A percentile compares a stretch with the other conserved stretches of the same genome.
phyloP scores from a whole-genome alignment of 768 basidiomycete genomes.

The Holtermannia corniformis region DNA sequence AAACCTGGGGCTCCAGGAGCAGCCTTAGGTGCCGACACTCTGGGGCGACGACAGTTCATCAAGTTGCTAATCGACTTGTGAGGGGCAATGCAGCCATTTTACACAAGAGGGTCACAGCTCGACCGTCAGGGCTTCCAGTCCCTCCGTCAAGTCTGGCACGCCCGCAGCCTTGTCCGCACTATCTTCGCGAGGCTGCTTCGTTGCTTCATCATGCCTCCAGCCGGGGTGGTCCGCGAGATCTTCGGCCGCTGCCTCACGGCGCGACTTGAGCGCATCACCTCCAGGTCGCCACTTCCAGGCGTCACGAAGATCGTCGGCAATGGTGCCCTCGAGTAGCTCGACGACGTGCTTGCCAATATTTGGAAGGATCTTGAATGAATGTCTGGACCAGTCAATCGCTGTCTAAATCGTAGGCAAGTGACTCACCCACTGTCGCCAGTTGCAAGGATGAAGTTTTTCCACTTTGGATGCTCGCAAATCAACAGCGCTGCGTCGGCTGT shows the following conservation, averaged over 20 bases:
- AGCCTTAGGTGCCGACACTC: too few species aligned
- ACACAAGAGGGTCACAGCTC: neutral
- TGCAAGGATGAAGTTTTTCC: conserved; percentile 28
- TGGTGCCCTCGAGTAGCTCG: conserved; percentile 26
- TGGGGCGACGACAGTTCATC: neutral
- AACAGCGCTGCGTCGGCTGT: conserved; percentile 31
- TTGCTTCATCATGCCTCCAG: conserved; percentile 26
- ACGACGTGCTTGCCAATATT: conserved; percentile 29
- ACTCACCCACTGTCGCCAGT: conserved; percentile 27
- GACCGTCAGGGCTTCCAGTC: neutral
- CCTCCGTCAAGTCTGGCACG: too few species aligned
- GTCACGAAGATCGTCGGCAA: conserved; percentile 2
- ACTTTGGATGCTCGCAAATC: conserved; percentile 31
- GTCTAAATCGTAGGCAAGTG: neutral
- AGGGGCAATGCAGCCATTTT: neutral
- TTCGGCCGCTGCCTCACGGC: conserved; percentile 13
- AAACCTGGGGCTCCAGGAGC: neutral
- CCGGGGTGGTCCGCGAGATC: conserved; percentile 25
- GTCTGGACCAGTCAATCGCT: too few species aligned
- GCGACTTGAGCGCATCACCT: conserved; percentile 8
- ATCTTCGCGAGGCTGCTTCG: too few species aligned
- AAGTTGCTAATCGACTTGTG: neutral
- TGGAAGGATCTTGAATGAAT: conserved; percentile 35
- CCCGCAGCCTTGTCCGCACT: too few species aligned
- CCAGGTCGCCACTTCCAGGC: conserved; percentile 20